Base-by-base conservation (phyloP, 768 basidiomycete species). In the Lentinus tigrinus region DNA sequence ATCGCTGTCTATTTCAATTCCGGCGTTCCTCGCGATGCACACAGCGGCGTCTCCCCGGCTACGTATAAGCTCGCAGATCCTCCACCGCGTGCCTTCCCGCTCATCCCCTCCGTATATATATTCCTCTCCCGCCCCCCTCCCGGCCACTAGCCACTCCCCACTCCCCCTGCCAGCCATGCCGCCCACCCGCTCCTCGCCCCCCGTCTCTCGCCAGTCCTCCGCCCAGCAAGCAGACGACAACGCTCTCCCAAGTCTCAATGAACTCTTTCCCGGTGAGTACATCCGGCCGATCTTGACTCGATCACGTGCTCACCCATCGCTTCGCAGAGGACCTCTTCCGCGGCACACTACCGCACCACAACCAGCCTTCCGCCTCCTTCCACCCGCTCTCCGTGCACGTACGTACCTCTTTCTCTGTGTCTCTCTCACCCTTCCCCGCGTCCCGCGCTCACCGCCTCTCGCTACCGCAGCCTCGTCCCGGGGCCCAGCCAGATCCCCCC, bases 161-260 rank as follows among this genome's bases (percentile, higher is more conserved):
- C 9, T n/a, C 37, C 39, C 47, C 19, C 27, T 10, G 24, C n/a
- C 24, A 6, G 23, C 43, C 43, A 46, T 46, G 43, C 23, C 43
- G 8, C 43, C 43, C 43, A 8, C 43, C 19, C 43, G 19, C 7
- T 46, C 43, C 23, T 38, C 28, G 23, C 47, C 19, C 16, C 39
- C 27, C 48, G 17, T 39, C 44, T 31, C 19, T 5, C 38, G 21
- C 48, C 56, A 21, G 37, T 5, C 51, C 31, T 26, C 17, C 47
- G 11, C 43, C 46, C 49, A 43, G 17, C 7, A 6, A 6, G 31
- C 31, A 31, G 49, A 47, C 48, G 54, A 56, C 24, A 39, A 44
- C 49, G 51, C 43, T 23, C 61, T 66, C 50, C 65, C 65, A 9
- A 66, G 65, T 58, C 63, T 66, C 57, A 64, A 66, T 54, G 63